Evolutionary conservation across 78 protist species (phyloP).

Genomic region (Pigoraptor vietnamica): DNA sequence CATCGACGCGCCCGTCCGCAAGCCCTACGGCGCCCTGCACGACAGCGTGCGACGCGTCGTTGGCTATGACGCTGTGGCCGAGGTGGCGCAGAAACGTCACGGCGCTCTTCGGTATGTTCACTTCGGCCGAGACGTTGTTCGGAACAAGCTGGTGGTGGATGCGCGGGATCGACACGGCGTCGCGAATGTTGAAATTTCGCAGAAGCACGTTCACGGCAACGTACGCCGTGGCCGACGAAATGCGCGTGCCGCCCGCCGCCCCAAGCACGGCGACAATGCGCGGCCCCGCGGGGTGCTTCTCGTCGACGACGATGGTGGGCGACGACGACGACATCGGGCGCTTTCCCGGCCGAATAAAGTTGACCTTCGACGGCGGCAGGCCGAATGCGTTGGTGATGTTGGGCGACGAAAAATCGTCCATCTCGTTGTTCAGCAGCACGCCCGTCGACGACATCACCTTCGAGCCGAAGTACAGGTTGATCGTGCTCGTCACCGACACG

Average conservation of each 20-base stretch:
- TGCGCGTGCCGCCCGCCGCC: slow-evolving; percentile 33
- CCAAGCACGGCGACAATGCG: slow-evolving; percentile 7
- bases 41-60: not conserved
- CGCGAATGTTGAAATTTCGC: not conserved
- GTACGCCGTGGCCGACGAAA: slow-evolving; percentile 6
- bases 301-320: slow-evolving; percentile 17
- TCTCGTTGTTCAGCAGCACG: slow-evolving; percentile 34
- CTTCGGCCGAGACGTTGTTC: not conserved
- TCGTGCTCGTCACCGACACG: slow-evolving; percentile 23
- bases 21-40: not conserved
- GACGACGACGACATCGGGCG: slow-evolving; percentile 22
- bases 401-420: slow-evolving; percentile 39
- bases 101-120: no score
- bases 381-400: slow-evolving; percentile 27
- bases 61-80: slow-evolving; percentile 2
- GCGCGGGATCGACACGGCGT: slow-evolving; percentile 16
- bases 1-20: not conserved
- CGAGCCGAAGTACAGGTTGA: slow-evolving; percentile 28
- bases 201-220: not conserved
- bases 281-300: no score
- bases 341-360: slow-evolving; percentile 27
- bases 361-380: slow-evolving; percentile 27
- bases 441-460: slow-evolving; percentile 1
- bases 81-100: not conserved
- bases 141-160: slow-evolving; percentile 31